These are phyloP conservation scores for Candolleomyces efflorescens DNA, from an alignment of 768 basidiomycete genomes.

Conservation along the genomic window DNA sequence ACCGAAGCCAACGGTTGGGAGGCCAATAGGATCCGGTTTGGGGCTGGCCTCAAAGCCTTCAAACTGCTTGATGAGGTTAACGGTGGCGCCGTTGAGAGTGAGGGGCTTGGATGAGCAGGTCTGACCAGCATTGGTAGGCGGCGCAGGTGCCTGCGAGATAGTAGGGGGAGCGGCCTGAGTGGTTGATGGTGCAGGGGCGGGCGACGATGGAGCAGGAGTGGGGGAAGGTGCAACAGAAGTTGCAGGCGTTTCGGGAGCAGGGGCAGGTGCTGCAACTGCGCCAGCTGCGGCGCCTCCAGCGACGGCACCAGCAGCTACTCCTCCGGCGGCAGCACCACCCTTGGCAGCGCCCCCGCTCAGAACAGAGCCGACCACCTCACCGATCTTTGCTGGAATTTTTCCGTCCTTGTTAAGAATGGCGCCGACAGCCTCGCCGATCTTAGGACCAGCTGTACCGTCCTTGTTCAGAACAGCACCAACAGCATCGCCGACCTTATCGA, in stretches of 20 bases:
- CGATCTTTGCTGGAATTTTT: not conserved
- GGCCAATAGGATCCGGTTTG: slow-evolving; percentile 28
- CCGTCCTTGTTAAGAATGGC: not conserved
- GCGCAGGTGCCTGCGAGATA: not conserved
- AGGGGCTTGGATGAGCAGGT: slow-evolving; percentile 12
- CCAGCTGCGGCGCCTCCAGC: not conserved
- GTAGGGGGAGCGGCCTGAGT: not conserved
- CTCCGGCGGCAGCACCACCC: not conserved
- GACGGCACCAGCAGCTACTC: not conserved
- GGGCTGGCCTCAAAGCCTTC: slow-evolving; percentile 29
- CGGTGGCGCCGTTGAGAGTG: slow-evolving; percentile 21
- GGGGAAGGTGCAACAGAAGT: not conserved
- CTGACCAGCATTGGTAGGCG: not conserved
- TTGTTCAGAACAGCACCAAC: not conserved
- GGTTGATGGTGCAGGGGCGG: not conserved
- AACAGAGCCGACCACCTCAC: not conserved
- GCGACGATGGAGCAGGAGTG: not conserved
- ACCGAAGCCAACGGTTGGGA: slow-evolving; percentile 31
- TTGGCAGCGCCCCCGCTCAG: not conserved
- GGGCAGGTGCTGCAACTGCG: not conserved
- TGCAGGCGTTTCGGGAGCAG: not conserved
- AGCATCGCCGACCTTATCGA: not conserved
- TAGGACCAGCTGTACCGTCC: not conserved
- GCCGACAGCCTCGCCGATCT: slow-evolving; percentile 1
- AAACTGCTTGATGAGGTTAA: slow-evolving; percentile 24